These are phyloP conservation scores for Immersiella caudata DNA, from an alignment of 495 filamentous ascomycete genomes.

Conservation along the genomic window DNA sequence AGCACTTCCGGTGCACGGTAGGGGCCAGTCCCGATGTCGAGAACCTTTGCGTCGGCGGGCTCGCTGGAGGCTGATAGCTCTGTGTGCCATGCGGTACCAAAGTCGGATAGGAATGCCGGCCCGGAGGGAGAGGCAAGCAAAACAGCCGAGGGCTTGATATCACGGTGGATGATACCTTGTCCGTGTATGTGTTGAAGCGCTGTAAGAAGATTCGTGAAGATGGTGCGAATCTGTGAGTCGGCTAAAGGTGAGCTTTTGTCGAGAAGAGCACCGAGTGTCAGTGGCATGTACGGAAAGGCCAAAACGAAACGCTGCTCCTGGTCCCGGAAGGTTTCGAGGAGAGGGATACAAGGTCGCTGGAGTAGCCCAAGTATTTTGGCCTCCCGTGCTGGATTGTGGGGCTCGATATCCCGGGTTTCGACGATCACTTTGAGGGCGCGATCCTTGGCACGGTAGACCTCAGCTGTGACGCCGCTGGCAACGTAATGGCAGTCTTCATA, in stretches of 20 bases:
- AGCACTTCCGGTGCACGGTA: slow-evolving; percentile 91
- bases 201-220: slow-evolving; percentile 68
- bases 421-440: slow-evolving; percentile 88
- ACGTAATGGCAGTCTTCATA: slow-evolving; percentile 72
- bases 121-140: slow-evolving; percentile 69
- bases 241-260: slow-evolving; percentile 45
- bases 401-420: slow-evolving; percentile 69
- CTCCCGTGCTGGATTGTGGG: slow-evolving; percentile 81
- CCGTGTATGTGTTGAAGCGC: slow-evolving; percentile 74
- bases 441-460: slow-evolving; percentile 64
- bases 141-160: slow-evolving; percentile 91
- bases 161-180: slow-evolving; percentile 82
- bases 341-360: slow-evolving; percentile 55
- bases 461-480: slow-evolving; percentile 77
- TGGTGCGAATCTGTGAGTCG: slow-evolving; percentile 42
- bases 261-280: slow-evolving; percentile 69
- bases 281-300: slow-evolving; percentile 80
- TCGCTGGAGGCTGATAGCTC: slow-evolving; percentile 61
- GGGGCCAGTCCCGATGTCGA: slow-evolving; percentile 88
- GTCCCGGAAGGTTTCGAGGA: slow-evolving; percentile 71
- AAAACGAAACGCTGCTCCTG: slow-evolving; percentile 72
- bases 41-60: slow-evolving; percentile 69
- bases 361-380: slow-evolving; percentile 66
- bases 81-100: slow-evolving; percentile 86
- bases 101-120: slow-evolving; percentile 80